phyloP scores from a whole-genome alignment of 192 early-diverging fungal genomes.

The Irineochytrium annulatum region DNA sequence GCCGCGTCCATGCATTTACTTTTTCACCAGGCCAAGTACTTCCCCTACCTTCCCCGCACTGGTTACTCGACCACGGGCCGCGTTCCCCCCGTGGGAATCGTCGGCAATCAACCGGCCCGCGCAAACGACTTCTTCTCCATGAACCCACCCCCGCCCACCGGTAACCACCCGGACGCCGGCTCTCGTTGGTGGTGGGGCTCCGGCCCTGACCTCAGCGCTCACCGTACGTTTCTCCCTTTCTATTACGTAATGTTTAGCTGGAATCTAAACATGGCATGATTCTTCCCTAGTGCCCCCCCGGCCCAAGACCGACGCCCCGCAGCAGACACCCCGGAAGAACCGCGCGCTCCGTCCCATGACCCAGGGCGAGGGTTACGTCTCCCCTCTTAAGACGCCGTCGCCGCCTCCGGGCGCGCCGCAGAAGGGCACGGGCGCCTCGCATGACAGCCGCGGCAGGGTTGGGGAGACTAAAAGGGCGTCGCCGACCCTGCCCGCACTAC shows the following conservation, averaged over 20 bases:
- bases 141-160: slow-evolving; percentile 47
- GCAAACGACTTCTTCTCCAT: slow-evolving; percentile 39
- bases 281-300: slow-evolving; percentile 22
- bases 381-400: no score
- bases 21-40: slow-evolving; percentile 49
- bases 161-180: slow-evolving; percentile 49
- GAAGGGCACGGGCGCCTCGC: no score
- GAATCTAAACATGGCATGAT: no score
- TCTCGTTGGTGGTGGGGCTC: slow-evolving; percentile 49
- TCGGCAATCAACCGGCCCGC: slow-evolving; percentile 34
- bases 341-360: neutral
- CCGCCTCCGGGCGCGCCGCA: no score
- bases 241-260: no score
- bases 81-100: slow-evolving; percentile 28
- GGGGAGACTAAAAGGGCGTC: no score
- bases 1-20: no score
- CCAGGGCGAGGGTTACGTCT: no score
- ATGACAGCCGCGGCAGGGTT: no score
- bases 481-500: no score
- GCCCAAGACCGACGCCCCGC: slow-evolving; percentile 25
- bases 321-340: slow-evolving; percentile 14
- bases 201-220: slow-evolving; percentile 34
- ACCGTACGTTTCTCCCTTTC: slow-evolving; percentile 36
- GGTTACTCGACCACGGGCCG: slow-evolving; percentile 27
- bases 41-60: slow-evolving; percentile 42